Evolutionary conservation across 495 filamentous ascomycete species (phyloP), one percentile per base, ranked within the genome.

Genomic region (Darksidea phi): DNA sequence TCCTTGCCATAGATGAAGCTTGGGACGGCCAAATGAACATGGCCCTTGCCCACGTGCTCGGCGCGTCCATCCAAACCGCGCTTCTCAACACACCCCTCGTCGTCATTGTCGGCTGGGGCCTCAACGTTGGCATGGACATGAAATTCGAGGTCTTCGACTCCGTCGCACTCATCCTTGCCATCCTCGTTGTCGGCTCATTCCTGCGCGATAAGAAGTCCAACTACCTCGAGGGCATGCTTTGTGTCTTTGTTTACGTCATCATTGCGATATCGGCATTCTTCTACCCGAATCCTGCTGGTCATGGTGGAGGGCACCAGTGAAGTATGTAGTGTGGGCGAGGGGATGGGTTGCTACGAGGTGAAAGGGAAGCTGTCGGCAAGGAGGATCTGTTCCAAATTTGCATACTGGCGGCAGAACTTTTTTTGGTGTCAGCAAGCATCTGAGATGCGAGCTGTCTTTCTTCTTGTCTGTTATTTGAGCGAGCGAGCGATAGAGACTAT

Each of bases 121-220:
- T 88, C 1, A 73, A 66, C 26, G 83, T 82, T 61, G 66, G 77
- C 18, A 89, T 97, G 85, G 85, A 87, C 51, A 75, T 97, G 38
- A 85, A 90, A 67, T 96, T 96, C 68, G 88, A 95, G 67, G 78
- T 89, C 7, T 97, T 96, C 78, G 89, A 93, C 77, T 78, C 95
- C n/a, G 83, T 89, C 15, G 78, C 93, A 54, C 77, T 96, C n/a
- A 84, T 96, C 57, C 79, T 96, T 41, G 83, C 91, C 6, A 93
- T 95, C 68, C 73, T 97, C 46, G 90, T 95, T 0, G 88, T 77
- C 23, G 74, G 76, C 5, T 76, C 74, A 37, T 78, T 78, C 70
- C 71, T 78, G 28, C 59, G 74, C 20, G 76, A 78, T 58, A 70
- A 72, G 10, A 78, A 77, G 66, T 74, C 70, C 15, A 77, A 78